Evolutionary conservation across 2,329 filamentous ascomycete species (phyloP).

Genomic region (Pseudopithomyces maydicus): DNA sequence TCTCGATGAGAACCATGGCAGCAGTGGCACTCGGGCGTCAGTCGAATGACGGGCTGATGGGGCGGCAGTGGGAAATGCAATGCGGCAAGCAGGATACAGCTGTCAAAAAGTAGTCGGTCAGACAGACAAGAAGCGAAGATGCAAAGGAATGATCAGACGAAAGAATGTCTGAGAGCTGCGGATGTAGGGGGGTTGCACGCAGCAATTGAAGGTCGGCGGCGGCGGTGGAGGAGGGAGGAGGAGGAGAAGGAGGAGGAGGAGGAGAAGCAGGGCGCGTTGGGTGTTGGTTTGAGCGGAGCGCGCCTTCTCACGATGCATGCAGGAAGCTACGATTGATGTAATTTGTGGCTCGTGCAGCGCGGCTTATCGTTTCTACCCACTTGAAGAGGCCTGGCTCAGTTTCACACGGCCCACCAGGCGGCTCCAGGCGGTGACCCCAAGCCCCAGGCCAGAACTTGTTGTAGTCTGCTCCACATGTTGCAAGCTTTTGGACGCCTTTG

Average conservation of each 20-base stretch:
- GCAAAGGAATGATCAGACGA: constrained; percentile 6
- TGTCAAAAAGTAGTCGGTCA: constrained; percentile 20
- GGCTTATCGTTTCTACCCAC: constrained; percentile 26
- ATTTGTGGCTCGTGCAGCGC: constrained; percentile 29
- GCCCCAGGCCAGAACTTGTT: neutral
- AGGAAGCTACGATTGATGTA: constrained; percentile 40
- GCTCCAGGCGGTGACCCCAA: neutral
- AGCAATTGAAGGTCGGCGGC: constrained; percentile 8
- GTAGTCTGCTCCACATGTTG: neutral
- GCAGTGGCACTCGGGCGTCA: constrained; percentile 11
- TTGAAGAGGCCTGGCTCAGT: constrained; percentile 4
- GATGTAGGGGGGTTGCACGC: neutral
- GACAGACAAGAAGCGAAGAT: constrained; percentile 15
- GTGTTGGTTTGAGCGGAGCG: constrained; percentile 21
- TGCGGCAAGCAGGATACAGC: constrained; percentile 16
- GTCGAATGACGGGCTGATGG: constrained; percentile 15
- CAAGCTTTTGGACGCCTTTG: neutral
- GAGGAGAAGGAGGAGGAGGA: constrained; percentile 4
- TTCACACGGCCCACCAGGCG: constrained; percentile 11
- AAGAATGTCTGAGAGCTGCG: constrained; percentile 13
- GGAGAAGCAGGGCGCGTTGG: constrained; percentile 7
- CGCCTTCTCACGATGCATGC: constrained; percentile 33
- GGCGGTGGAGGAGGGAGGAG: constrained; percentile 15
- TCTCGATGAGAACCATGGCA: constrained; percentile 86
- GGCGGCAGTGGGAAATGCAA: constrained; percentile 25